Conservation (phyloP, 1,284 basidiomycete genomes). For the Trichosporon sp. region DNA sequence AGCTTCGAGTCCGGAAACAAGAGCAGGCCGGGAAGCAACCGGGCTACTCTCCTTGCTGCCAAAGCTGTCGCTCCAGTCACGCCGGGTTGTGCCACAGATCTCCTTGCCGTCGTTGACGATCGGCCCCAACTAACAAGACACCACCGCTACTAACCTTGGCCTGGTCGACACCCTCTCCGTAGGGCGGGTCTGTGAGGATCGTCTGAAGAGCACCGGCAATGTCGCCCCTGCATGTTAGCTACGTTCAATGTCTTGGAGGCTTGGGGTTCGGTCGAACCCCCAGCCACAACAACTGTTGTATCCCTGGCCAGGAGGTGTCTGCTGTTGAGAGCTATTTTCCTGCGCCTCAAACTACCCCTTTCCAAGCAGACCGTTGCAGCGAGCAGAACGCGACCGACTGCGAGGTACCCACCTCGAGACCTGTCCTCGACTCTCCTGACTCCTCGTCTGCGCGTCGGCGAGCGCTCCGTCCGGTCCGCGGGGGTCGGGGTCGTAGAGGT, state of each 20-base stretch:
- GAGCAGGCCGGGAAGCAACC: too few relatives aligned
- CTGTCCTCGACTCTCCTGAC: conserved; percentile 64
- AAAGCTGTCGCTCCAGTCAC: too few relatives aligned
- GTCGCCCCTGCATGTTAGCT: conserved; percentile 59
- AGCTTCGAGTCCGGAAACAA: too few relatives aligned
- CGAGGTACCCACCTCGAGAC: conserved; percentile 63
- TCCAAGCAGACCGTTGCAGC: too few relatives aligned
- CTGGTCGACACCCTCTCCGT: conserved; percentile 75
- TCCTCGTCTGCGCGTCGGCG: conserved; percentile 70
- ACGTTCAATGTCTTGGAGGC: not conserved
- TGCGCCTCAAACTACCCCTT: too few relatives aligned
- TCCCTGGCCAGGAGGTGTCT: not conserved
- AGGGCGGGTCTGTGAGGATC: conserved; percentile 73
- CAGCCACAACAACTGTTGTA: not conserved
- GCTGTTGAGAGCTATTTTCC: too few relatives aligned
- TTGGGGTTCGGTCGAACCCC: too few relatives aligned
- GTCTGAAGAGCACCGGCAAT: conserved; percentile 64
- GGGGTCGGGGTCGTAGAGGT: conserved; percentile 83
- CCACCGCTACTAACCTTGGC: conserved; percentile 66
- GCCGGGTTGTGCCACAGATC: too few relatives aligned
- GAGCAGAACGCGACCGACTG: too few relatives aligned
- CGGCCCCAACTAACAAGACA: not conserved
- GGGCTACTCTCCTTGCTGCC: too few relatives aligned
- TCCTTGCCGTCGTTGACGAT: too few relatives aligned
- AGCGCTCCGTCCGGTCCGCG: conserved; percentile 69